A percentile compares a stretch with the other conserved stretches of the same genome.
phyloP scores from a whole-genome alignment of 805 yeast species.

The Hanseniaspora singularis region DNA sequence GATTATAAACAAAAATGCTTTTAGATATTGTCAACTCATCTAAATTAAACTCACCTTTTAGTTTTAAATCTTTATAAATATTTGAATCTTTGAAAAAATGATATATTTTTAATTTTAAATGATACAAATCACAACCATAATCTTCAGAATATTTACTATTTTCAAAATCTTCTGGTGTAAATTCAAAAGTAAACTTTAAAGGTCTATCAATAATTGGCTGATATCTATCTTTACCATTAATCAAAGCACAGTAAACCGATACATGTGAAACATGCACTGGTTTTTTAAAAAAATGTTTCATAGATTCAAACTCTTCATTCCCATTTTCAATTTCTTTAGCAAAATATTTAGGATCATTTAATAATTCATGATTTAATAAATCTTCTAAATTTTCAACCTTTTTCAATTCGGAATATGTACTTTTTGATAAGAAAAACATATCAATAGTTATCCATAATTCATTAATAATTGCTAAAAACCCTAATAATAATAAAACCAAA shows the following conservation, averaged over 20 bases:
- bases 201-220: conserved; percentile 25
- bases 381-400: conserved; percentile 26
- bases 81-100: conserved; percentile 40
- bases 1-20: conserved; percentile 31
- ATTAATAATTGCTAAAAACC: conserved; percentile 27
- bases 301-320: conserved; percentile 30
- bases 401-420: conserved; percentile 27
- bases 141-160: conserved; percentile 43
- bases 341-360: conserved; percentile 27
- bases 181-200: conserved; percentile 56
- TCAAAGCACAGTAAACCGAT: conserved; percentile 40
- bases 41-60: conserved; percentile 14
- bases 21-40: conserved; percentile 25
- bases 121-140: conserved; percentile 54
- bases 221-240: conserved; percentile 19
- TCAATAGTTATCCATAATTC: conserved; percentile 28
- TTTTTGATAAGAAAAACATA: conserved; percentile 27
- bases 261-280: conserved; percentile 75
- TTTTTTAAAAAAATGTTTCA: conserved; percentile 53
- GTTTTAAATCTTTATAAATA: conserved; percentile 24
- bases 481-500: conserved; percentile 25
- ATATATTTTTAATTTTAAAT: conserved; percentile 47
- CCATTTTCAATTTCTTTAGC: conserved; percentile 26
- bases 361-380: conserved; percentile 24
- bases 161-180: conserved; percentile 69